Evolutionary conservation across 1,284 basidiomycete species (phyloP).

Genomic region (Marasmius oreades): DNA sequence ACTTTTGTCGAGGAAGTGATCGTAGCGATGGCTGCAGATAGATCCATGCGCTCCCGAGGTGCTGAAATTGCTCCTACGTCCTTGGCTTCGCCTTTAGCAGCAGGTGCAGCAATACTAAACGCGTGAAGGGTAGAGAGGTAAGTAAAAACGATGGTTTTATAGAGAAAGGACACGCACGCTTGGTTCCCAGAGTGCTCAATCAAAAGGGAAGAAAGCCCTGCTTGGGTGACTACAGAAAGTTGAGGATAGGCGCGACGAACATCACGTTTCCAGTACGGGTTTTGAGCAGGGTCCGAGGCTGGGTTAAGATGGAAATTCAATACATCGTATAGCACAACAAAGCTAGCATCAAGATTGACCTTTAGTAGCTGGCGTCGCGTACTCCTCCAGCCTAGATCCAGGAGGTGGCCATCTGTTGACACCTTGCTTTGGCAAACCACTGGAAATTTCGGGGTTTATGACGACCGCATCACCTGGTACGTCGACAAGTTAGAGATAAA

Average conservation of each 20-base stretch:
- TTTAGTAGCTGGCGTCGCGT: conserved; percentile 84
- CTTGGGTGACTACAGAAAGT: conserved; percentile 80
- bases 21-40: conserved; percentile 68
- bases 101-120: conserved; percentile 54
- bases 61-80: conserved; percentile 44
- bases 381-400: conserved; percentile 81
- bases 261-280: conserved; percentile 94
- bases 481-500: conserved; percentile 5
- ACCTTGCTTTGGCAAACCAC: conserved; percentile 78
- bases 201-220: conserved; percentile 76
- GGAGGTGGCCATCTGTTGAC: conserved; percentile 84
- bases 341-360: conserved; percentile 42
- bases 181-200: conserved; percentile 73
- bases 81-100: conserved; percentile 34
- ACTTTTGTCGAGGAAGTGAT: conserved; percentile 58
- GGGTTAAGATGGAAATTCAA: conserved; percentile 9
- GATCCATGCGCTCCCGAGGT: conserved; percentile 44
- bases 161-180: conserved; percentile 45
- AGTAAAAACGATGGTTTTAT: background rate
- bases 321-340: conserved; percentile 4
- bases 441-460: conserved; percentile 89
- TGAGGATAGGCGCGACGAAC: conserved; percentile 89
- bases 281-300: conserved; percentile 82
- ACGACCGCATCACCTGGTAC: conserved; percentile 65
- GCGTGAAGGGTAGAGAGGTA: background rate